Evolutionary conservation across 2,329 filamentous ascomycete species (phyloP), one percentile per base, ranked within the genome.

Genomic region (Herpomyces periplanetae): DNA sequence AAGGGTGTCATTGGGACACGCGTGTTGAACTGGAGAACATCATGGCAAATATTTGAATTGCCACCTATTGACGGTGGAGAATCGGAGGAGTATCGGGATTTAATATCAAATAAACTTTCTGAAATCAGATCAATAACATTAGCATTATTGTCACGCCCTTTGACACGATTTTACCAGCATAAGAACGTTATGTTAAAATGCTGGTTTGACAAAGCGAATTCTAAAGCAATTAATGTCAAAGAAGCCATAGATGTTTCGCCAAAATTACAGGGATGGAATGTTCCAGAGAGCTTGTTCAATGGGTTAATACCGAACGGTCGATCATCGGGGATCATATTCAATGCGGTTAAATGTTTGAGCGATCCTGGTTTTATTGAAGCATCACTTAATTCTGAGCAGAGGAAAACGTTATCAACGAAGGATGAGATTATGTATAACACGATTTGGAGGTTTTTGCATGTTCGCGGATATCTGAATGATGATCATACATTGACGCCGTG

Each of bases 11-110:
- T 91, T 26, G 57, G 66, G 11, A 49, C 69, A 10, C 56, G 66
- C 18, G 47, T 87, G 14, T 49, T 85, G 6, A 66, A 63, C 34
- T 75, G 60, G 50, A 55, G 87, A 28, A 63, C 66, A 3, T 62
- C 68, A 20, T 57, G 62, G 26, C 59, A 75, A 34, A 52, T 85
- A 22, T 41, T 64, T 12, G 51, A 88, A 19, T 49, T 57, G 19
- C 62, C 75, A n/a, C 80, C 75, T 3, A 44, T 87, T 20, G 80
- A 88, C 24, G 66, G 69, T 17, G 60, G 65, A 19, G 54, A 58
- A 17, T 64, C 69, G 2, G 47, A 60, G 3, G 59, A 73, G 28
- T 96, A 91, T 38, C 63, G 55, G 29, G 56, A 54, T 20, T 50
- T 91, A 10, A 56, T 87, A 12, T 61, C 58, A 10, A 51, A 51